Base-by-base conservation (phyloP, 768 basidiomycete genomes). In the Pulveroboletus sp. region DNA sequence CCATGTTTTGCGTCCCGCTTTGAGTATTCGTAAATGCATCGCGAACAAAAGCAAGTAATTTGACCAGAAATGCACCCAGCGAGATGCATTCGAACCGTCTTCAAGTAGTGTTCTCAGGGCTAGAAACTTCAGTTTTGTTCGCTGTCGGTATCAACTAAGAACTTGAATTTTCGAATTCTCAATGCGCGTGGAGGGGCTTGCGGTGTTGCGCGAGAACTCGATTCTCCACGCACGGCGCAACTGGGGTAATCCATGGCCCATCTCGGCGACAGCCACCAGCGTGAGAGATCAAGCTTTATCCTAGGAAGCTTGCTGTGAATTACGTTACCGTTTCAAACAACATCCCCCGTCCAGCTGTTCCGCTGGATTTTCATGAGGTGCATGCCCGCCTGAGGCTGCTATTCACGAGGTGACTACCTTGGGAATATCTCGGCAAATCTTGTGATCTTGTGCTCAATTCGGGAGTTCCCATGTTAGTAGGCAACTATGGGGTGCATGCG, bases 351-450 rank as follows among this genome's bases (percentile, higher is more conserved):
- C 24, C 26, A 37, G 20, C 22, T 36, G 37, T 50, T 60, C 63
- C 60, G 50, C 58, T 63, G 50, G 60, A 63, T 58, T 52, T 67
- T 50, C 63, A 55, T 51, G 51, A 44, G 40, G 34, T 24, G 36
- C 51, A 43, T 20, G 37, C 5, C 35, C n/a, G n/a, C n/a, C n/a
- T n/a, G n/a, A 35, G 7, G 12, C 17, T 49, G 34, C 38, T 30
- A 37, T 55, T 50, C 45, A 59, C 53, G 50, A 53, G 29, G 41
- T 51, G 53, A 34, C 43, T 48, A 31, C 47, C 64, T 62, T 64
- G 63, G 53, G 62, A 64, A 62, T 57, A 43, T 40, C 47, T 51
- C 39, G 52, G 63, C 48, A 60, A 53, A 67, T 60, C 63, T 32
- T 51, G 47, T 36, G n/a, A 40, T 31, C 23, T 13, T 43, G 27